Percentiles rank a stretch among this genome's conserved stretches.
Conservation (phyloP, 2,329 filamentous ascomycete species). For the Aspergillus oerlinghausenensis region DNA sequence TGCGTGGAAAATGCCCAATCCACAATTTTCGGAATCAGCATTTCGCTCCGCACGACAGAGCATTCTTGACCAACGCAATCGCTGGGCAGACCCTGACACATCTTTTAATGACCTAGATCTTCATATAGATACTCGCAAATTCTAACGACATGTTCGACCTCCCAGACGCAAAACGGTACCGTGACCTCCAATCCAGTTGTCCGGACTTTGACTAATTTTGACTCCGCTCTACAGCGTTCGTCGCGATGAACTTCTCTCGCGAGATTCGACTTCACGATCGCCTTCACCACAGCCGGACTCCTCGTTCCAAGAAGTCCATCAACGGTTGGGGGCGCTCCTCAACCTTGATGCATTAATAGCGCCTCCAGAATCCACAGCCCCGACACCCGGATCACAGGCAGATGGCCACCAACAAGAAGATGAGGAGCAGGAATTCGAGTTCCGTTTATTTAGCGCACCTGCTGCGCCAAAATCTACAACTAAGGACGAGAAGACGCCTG, state of each 20-base stretch:
- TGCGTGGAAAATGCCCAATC: conserved; percentile 3
- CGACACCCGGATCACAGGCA: conserved; percentile 1
- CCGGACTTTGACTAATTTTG: background rate
- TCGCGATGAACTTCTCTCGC: conserved; percentile 32
- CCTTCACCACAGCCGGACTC: conserved; percentile 26
- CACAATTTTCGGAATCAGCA: conserved; percentile 2
- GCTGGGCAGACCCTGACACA: too few relatives aligned
- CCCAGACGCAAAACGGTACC: conserved; percentile 33
- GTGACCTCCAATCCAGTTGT: background rate
- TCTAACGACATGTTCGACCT: conserved; percentile 31
- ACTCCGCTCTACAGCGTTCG: conserved; percentile 25
- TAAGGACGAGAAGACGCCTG: background rate
- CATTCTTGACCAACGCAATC: background rate
- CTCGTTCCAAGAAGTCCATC: conserved; percentile 24
- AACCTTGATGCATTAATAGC: conserved; percentile 26
- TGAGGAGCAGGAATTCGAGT: conserved; percentile 42
- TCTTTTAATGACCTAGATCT: background rate
- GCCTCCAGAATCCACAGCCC: background rate
- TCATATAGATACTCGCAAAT: background rate
- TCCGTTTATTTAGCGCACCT: conserved; percentile 37
- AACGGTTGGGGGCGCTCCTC: conserved; percentile 30
- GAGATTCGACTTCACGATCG: conserved; percentile 26
- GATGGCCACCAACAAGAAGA: conserved; percentile 12
- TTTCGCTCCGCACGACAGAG: conserved; percentile 1
- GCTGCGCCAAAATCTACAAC: conserved; percentile 9